Base-by-base conservation (phyloP, 2,329 filamentous ascomycete genomes). In the Ophiostoma sp. region DNA sequence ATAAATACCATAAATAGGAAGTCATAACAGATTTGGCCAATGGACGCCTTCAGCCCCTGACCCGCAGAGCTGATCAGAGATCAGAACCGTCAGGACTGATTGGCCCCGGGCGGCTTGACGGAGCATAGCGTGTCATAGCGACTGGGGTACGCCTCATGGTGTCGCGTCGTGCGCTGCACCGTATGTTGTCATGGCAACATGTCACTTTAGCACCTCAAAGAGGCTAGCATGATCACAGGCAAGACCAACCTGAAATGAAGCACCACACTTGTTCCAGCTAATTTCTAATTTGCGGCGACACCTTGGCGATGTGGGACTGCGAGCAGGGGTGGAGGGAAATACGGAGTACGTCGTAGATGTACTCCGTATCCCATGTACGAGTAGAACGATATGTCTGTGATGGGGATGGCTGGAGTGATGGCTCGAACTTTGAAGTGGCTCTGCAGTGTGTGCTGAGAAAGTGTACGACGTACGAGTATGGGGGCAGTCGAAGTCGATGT, bases 111-210 rank as follows among this genome's bases (percentile, higher is more conserved):
- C 14, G 66, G 52, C 63, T 68, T 52, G 55, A 62, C 55, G 27
- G 67, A 66, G 49, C 40, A 62, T n/a, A 47, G 55, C 55, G 42
- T 62, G 49, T 58, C 49, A 38, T 58, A n/a, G 18, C 36, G 41
- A 36, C 65, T 44, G 62, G 66, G 62, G 55, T 27, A 60, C 55
- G 55, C 12, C 55, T 58, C 27, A 27, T 27, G n/a, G 49, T 52
- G 49, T 55, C 49, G 65, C 65, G 66, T 69, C 64, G 42, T 40
- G 16, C 14, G n/a, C 64, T 55, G 47, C 14, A 45, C 5, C 18
- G 14, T 5, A 18, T 36, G 67, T 69, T 69, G 69, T 62, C 66
- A 64, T 67, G 45, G 69, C 69, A 70, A 70, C 69, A 66, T 12
- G 12, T 14, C 27, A 9, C 36, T 9, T 38, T 60, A 27, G 9